Conservation (phyloP, 2,329 filamentous ascomycete species). For the Colletotrichum tropicale region DNA sequence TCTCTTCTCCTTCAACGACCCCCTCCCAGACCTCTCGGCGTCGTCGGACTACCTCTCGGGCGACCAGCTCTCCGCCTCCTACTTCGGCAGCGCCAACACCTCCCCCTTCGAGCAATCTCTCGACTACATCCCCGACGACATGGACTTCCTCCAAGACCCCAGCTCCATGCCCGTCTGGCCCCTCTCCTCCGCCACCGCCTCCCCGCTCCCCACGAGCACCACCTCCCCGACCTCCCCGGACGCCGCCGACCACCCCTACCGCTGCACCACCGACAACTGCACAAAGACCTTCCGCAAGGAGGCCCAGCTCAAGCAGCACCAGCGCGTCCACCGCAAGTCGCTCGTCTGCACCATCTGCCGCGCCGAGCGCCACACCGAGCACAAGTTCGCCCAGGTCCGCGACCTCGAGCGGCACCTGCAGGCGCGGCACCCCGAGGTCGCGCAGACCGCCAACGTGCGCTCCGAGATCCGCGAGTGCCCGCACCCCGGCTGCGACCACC, state of each 20-base stretch:
- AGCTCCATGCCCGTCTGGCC: not conserved
- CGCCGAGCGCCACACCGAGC: slow-evolving; percentile 17
- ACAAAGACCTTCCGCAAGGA: slow-evolving; percentile 22
- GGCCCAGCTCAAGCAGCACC: slow-evolving; percentile 23
- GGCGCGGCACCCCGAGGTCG: slow-evolving; percentile 20
- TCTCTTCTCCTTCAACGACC: slow-evolving; percentile 13
- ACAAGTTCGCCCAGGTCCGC: slow-evolving; percentile 24
- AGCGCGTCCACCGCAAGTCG: slow-evolving; percentile 22
- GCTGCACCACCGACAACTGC: slow-evolving; percentile 19
- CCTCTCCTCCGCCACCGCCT: not conserved
- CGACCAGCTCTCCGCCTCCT: slow-evolving; percentile 13
- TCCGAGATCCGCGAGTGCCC: slow-evolving; percentile 22
- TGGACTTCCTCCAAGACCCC: not conserved
- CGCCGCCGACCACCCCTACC: slow-evolving; percentile 5
- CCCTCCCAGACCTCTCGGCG: slow-evolving; percentile 9
- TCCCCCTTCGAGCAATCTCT: slow-evolving; percentile 12
- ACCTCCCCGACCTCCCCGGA: slow-evolving; percentile 1
- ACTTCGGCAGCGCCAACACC: slow-evolving; percentile 11
- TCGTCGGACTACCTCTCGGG: slow-evolving; percentile 12
- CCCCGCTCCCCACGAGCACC: not conserved
- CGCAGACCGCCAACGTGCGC: slow-evolving; percentile 14
- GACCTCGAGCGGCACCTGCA: slow-evolving; percentile 24
- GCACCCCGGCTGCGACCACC: slow-evolving; percentile 19
- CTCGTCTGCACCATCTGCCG: slow-evolving; percentile 21
- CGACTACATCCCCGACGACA: slow-evolving; percentile 8